Conservation (phyloP, 2,329 filamentous ascomycete genomes). For the Pseudocercospora ulei region DNA sequence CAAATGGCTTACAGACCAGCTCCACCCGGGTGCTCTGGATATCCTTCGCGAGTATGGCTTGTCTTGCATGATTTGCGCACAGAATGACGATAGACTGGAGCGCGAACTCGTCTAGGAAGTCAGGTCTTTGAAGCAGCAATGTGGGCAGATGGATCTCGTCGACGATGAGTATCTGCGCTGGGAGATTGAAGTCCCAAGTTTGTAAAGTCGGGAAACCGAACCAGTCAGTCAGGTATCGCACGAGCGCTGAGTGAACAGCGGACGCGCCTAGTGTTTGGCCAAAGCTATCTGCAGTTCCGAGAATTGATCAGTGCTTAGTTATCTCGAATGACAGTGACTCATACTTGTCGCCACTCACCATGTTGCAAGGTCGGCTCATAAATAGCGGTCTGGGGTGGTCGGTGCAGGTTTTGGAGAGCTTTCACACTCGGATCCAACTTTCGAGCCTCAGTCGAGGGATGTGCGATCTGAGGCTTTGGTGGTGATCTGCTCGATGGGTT, state of each 20-base stretch:
- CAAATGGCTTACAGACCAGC: constrained; percentile 21
- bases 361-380: constrained; percentile 22
- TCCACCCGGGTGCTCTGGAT: constrained; percentile 21
- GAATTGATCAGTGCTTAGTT: too few relatives aligned
- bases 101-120: constrained; percentile 15
- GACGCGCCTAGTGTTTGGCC: constrained; percentile 20
- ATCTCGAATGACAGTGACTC: too few relatives aligned
- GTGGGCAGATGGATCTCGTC: constrained; percentile 25
- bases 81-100: constrained; percentile 31
- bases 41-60: constrained; percentile 21
- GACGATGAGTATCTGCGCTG: constrained; percentile 21
- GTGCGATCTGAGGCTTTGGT: constrained; percentile 1
- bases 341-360: too few relatives aligned
- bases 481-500: not conserved
- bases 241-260: constrained; percentile 21
- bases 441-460: constrained; percentile 6
- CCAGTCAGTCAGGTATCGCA: constrained; percentile 23
- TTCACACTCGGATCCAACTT: constrained; percentile 36
- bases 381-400: constrained; percentile 21
- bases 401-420: constrained; percentile 41
- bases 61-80: constrained; percentile 30
- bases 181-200: constrained; percentile 22
- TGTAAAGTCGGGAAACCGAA: constrained; percentile 23
- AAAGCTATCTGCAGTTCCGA: too few relatives aligned
- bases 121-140: constrained; percentile 16